Base-by-base conservation (phyloP, 495 filamentous ascomycete species). In the Talaromyces borbonicus region DNA sequence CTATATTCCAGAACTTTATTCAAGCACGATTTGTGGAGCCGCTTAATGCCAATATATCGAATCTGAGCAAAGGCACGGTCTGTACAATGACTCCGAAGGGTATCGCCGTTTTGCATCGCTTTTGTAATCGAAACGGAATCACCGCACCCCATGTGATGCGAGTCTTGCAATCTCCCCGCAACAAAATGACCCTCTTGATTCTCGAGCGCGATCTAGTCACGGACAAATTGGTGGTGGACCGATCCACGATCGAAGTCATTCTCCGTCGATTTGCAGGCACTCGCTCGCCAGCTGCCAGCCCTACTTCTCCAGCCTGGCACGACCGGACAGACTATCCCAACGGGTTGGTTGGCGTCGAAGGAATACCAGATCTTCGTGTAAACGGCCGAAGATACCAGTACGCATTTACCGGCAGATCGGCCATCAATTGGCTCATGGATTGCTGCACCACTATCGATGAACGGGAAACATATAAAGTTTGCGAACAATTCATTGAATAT, bases 51-150 rank as follows among this genome's bases (percentile, higher is more conserved):
- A 88, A 83, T 61, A 62, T 75, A 46, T 70, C 75, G 48, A 69
- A 63, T 57, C 73, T 72, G 7, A 79, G 85, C 67, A 88, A 85
- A 67, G 77, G 81, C 20, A 76, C 81, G 2, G 78, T 90, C 25
- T 93, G 87, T 84, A 84, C 90, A 56, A 60, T 93, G 55, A 92
- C 87, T 2, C 83, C 87, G 20, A 93, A 93, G 63, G 87, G 87
- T 24, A 85, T 93, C 56, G 75, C 81, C 53, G 75, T 92, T 14
- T 61, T 93, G 50, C 78, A 85, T 49, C 70, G 82, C 18, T 93
- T 93, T 63, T 90, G 86, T 60, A 74, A 81, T 27, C 73, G 85
- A 31, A 93, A 93, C 56, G 87, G 87, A 41, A 90, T 93, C 54
- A 79, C 87, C 40, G 83, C 87, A 52, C 74, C 78, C 49, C 87